Evolutionary conservation across 352 stramenopile genomes (phyloP).

Genomic region (Aphanomyces cochlioides): DNA sequence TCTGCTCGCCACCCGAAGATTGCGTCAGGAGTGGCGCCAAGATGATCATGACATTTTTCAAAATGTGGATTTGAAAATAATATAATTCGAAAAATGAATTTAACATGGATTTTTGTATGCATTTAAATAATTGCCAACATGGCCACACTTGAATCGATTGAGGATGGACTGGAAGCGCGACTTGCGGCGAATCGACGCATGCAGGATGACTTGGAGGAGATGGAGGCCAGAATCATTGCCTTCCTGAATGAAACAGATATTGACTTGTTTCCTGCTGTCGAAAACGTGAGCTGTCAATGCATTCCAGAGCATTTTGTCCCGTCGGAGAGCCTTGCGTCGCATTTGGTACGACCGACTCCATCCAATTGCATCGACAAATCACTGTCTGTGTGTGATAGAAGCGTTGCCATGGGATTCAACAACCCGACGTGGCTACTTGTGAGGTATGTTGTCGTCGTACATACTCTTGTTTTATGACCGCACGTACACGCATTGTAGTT

Average conservation of each 20-base stretch:
- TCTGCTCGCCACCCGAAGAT: no score
- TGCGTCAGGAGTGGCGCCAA: no score
- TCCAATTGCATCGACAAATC: not conserved
- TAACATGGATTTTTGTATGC: constrained; percentile 6
- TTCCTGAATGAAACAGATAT: constrained; percentile 43
- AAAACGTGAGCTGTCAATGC: constrained; percentile 40
- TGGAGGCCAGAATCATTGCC: constrained; percentile 33
- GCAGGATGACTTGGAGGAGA: constrained; percentile 27
- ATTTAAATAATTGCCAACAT: constrained; percentile 16
- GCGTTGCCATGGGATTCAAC: constrained; percentile 21
- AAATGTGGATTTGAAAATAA: constrained; percentile 2
- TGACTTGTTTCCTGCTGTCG: constrained; percentile 34
- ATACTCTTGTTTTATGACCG: no score
- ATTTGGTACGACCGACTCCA: constrained; percentile 40
- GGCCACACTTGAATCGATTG: constrained; percentile 2
- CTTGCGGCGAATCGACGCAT: constrained; percentile 16
- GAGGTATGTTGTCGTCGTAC: no score
- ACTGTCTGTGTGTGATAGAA: constrained; percentile 2
- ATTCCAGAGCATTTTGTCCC: constrained; percentile 43
- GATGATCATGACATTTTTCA: not conserved
- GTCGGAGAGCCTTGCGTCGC: constrained; percentile 35
- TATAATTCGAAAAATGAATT: constrained; percentile 3
- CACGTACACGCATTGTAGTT: constrained; percentile 28
- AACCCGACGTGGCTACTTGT: no score
- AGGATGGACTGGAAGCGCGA: constrained; percentile 11